Evolutionary conservation across 768 basidiomycete genomes (phyloP).

Genomic region (Gyrodon lividus): DNA sequence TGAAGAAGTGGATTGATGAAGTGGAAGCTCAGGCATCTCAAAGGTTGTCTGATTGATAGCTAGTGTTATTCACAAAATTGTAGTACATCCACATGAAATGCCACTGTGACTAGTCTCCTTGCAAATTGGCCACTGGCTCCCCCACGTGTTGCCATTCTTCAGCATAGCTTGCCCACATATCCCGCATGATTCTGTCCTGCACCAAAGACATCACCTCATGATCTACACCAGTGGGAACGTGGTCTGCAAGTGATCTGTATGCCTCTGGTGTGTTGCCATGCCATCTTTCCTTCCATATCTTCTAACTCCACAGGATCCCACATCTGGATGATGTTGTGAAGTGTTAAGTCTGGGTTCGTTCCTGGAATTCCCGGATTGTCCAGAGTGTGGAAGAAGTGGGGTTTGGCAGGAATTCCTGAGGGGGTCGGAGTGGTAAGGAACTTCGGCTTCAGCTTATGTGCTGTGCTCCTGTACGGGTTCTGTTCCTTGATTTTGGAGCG

Average conservation of each 20-base stretch:
- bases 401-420: no score
- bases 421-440: no score
- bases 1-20: neutral
- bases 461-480: no score
- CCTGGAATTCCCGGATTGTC: no score
- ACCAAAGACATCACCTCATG: neutral
- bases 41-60: no score
- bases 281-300: neutral
- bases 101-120: neutral
- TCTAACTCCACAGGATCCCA: constrained; percentile 10
- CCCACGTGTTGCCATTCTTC: neutral
- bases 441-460: no score
- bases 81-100: no score
- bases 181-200: neutral
- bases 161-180: neutral
- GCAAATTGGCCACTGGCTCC: neutral
- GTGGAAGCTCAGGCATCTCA: neutral
- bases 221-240: neutral
- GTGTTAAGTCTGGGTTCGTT: no score
- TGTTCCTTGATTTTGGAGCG: no score
- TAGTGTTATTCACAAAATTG: no score
- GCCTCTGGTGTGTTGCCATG: neutral
- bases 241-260: neutral
- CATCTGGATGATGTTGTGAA: no score
- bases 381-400: no score